These are phyloP conservation scores for Ricinus communis DNA, from an alignment of 345 rosid genomes.

Conservation along the genomic window DNA sequence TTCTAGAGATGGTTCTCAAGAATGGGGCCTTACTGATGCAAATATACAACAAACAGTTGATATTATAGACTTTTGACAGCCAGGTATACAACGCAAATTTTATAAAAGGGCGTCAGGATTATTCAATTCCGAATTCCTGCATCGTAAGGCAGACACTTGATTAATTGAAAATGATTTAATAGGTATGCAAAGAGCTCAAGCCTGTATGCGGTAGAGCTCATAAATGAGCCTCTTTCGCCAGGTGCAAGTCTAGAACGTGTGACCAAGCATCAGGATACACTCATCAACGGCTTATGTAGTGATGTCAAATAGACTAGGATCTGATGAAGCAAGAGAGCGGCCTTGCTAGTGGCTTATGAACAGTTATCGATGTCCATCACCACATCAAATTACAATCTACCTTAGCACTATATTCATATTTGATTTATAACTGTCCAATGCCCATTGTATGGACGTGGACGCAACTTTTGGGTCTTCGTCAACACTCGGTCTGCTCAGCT, in stretches of 20 bases:
- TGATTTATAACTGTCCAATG: slow-evolving; percentile 41
- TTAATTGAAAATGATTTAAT: not conserved
- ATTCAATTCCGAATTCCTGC: no score
- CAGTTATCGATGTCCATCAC: slow-evolving; percentile 62
- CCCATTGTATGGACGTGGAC: no score
- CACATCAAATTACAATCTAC: slow-evolving; percentile 57
- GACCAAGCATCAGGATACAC: slow-evolving; percentile 47
- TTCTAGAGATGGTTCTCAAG: slow-evolving; percentile 58
- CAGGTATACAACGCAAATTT: slow-evolving; percentile 26
- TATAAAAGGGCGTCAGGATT: no score
- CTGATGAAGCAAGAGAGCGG: slow-evolving; percentile 45
- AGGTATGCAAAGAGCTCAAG: slow-evolving; percentile 53
- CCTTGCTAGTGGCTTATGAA: slow-evolving; percentile 35
- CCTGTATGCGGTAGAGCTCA: slow-evolving; percentile 56
- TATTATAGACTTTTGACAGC: slow-evolving; percentile 54
- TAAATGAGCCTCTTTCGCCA: slow-evolving; percentile 59
- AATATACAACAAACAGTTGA: slow-evolving; percentile 45
- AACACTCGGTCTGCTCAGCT: slow-evolving; percentile 30
- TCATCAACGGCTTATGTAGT: slow-evolving; percentile 50
- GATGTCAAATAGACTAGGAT: slow-evolving; percentile 49
- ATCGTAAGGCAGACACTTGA: no score
- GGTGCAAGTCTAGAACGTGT: slow-evolving; percentile 36
- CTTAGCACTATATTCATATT: slow-evolving; percentile 14
- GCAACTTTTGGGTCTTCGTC: slow-evolving; percentile 55
- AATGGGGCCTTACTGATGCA: slow-evolving; percentile 52